Conservation (phyloP, 306 rosid genomes). For the Acacia crassicarpa region DNA sequence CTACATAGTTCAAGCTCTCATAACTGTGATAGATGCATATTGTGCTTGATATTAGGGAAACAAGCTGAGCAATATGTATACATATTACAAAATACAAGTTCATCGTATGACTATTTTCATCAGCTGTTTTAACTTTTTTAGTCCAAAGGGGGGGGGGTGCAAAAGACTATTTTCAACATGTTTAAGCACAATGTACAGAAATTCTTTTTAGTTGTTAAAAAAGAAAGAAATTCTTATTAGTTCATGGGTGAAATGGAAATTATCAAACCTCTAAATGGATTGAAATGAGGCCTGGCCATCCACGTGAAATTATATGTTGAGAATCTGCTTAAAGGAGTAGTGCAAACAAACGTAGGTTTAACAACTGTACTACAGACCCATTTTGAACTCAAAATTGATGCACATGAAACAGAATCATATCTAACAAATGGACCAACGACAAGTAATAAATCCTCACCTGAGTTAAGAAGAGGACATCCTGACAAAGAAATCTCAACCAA, state of each 20-base stretch:
- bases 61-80: conserved; percentile 3
- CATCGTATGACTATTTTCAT: conserved; percentile 4
- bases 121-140: background rate
- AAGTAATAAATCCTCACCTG: conserved; percentile 57
- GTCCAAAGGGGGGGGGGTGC: too few species aligned
- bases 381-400: background rate
- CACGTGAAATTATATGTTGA: conserved; percentile 66
- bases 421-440: conserved; percentile 18
- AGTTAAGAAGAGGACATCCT: conserved; percentile 67
- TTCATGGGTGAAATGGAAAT: background rate
- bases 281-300: conserved; percentile 90
- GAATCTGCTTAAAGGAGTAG: conserved; percentile 56
- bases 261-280: conserved; percentile 74
- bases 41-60: conserved; percentile 19
- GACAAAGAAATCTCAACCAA: conserved; percentile 71
- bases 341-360: conserved; percentile 15
- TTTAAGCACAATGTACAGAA: background rate
- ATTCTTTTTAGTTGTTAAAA: conserved; percentile 11
- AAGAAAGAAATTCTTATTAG: conserved; percentile 16
- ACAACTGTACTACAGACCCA: conserved; percentile 3
- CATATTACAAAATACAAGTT: conserved; percentile 3
- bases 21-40: background rate
- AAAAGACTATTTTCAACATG: conserved; percentile 1
- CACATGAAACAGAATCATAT: conserved; percentile 15
- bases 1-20: background rate